Evolutionary conservation across 176 grass and related monocot species (phyloP).

Genomic region (Cocos nucifera): DNA sequence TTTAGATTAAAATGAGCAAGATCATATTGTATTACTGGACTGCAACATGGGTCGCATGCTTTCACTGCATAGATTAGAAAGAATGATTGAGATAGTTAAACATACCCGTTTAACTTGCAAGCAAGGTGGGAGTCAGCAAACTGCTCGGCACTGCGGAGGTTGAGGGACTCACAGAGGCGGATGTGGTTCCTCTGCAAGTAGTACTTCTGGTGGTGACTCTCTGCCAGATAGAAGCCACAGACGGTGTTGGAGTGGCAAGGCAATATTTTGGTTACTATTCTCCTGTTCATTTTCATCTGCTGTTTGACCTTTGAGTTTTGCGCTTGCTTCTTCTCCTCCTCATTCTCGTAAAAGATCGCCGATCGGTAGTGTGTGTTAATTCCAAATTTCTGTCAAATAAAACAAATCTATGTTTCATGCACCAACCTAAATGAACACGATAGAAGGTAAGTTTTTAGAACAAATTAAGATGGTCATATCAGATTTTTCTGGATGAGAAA

Average conservation of each 20-base stretch:
- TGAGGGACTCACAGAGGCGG: not conserved
- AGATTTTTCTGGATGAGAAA: too few species aligned
- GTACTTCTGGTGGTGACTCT: constrained; percentile 11
- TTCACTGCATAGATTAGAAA: not conserved
- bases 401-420: not conserved
- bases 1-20: too few species aligned
- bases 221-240: not conserved
- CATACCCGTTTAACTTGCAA: constrained; percentile 18
- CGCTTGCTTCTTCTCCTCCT: constrained; percentile 5
- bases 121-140: constrained; percentile 9
- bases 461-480: too few species aligned
- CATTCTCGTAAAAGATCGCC: constrained; percentile 6
- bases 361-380: constrained; percentile 5
- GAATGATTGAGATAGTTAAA: not conserved
- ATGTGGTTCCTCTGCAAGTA: constrained; percentile 1
- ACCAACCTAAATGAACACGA: too few species aligned
- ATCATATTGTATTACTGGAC: not conserved
- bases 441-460: too few species aligned
- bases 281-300: constrained; percentile 19
- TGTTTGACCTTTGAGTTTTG: constrained; percentile 7
- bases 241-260: not conserved
- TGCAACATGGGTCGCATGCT: too few species aligned
- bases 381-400: constrained; percentile 2
- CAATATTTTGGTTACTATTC: constrained; percentile 14
- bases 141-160: constrained; percentile 13